Percentiles rank a stretch among this genome's conserved stretches.
These are phyloP conservation scores for Colletotrichum lentis DNA, from an alignment of 2,329 filamentous ascomycete species.

Conservation along the genomic window DNA sequence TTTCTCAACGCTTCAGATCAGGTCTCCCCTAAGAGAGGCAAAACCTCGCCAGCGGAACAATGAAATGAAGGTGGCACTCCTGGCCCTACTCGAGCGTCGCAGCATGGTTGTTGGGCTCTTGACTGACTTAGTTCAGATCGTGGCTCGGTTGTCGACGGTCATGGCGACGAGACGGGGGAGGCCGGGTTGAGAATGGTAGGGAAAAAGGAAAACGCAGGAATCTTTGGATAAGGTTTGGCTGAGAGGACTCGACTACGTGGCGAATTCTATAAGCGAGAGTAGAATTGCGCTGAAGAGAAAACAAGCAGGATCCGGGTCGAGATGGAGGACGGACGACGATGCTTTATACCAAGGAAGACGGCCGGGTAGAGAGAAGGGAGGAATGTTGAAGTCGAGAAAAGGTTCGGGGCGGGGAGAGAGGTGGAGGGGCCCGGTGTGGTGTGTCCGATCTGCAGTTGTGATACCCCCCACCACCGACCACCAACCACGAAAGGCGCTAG, in stretches of 20 bases:
- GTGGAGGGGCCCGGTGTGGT: constrained; percentile 24
- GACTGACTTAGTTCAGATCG: not conserved
- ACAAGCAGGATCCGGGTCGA: not conserved
- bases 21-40: not conserved
- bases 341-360: constrained; percentile 34
- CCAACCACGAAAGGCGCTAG: constrained; percentile 28
- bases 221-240: constrained; percentile 20
- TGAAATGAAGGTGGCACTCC: constrained; percentile 30
- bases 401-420: constrained; percentile 33
- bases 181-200: constrained; percentile 24
- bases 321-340: constrained; percentile 11
- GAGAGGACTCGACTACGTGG: constrained; percentile 36
- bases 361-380: not conserved
- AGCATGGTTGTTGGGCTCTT: constrained; percentile 9
- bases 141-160: constrained; percentile 1
- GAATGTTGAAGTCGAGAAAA: constrained; percentile 38
- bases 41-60: constrained; percentile 36
- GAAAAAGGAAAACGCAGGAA: constrained; percentile 26
- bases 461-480: constrained; percentile 10
- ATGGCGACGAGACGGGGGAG: constrained; percentile 35
- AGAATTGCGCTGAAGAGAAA: constrained; percentile 38
- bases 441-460: constrained; percentile 31
- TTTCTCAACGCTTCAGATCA: constrained; percentile 26
- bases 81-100: constrained; percentile 29
- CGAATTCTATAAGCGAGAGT: constrained; percentile 35